Evolutionary conservation across 768 basidiomycete genomes (phyloP).

Genomic region (Rhodotorula sphaerocarpa): DNA sequence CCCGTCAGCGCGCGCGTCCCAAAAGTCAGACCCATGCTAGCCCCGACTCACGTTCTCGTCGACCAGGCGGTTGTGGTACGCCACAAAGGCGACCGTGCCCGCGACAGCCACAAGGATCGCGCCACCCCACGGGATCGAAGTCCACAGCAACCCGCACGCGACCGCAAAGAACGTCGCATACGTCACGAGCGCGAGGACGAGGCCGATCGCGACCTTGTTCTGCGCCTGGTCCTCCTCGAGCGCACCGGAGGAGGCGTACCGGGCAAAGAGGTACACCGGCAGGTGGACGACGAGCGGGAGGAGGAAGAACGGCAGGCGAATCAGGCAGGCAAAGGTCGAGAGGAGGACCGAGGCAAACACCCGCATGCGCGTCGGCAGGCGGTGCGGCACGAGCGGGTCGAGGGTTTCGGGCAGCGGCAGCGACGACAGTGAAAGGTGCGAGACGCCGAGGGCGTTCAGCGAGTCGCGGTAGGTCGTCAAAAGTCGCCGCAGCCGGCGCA

Average conservation of each 20-base stretch:
- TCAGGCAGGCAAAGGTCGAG: conserved; percentile 61
- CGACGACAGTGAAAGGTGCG: conserved; percentile 73
- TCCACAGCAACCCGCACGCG: conserved; percentile 75
- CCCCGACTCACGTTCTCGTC: conserved; percentile 58
- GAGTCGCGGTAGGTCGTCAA: conserved; percentile 84
- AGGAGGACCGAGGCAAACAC: conserved; percentile 70
- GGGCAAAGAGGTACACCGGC: conserved; percentile 71
- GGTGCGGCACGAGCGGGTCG: conserved; percentile 56
- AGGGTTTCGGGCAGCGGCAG: conserved; percentile 75
- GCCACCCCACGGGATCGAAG: conserved; percentile 48
- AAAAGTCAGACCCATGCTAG: conserved; percentile 31
- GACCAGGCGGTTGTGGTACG: conserved; percentile 77
- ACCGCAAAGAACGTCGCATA: conserved; percentile 79
- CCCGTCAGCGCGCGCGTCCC: no score
- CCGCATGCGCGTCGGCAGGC: conserved; percentile 72
- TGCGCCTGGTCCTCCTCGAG: conserved; percentile 95
- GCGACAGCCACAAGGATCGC: conserved; percentile 54
- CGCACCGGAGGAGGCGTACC: conserved; percentile 55
- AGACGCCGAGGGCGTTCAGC: conserved; percentile 66
- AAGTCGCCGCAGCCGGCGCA: conserved; percentile 42
- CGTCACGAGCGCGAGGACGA: conserved; percentile 62
- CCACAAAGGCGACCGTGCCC: conserved; percentile 58
- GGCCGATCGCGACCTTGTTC: conserved; percentile 84
- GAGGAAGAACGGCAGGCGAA: conserved; percentile 79
- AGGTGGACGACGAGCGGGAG: conserved; percentile 61